These are phyloP conservation scores for Didymella arachidicola DNA, from an alignment of 2,329 filamentous ascomycete genomes.

Conservation along the genomic window DNA sequence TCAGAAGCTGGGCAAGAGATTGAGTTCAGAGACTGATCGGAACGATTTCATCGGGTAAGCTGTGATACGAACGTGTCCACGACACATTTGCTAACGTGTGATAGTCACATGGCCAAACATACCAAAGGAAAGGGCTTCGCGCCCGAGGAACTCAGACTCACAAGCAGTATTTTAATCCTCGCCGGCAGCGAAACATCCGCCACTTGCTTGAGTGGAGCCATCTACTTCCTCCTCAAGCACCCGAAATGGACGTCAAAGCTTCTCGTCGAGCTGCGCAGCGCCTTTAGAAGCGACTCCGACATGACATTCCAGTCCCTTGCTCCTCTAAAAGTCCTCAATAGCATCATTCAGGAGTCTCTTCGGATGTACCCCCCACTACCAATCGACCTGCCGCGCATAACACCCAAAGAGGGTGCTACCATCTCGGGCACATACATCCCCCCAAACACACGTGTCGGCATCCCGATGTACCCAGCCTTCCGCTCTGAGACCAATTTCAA, in stretches of 20 bases:
- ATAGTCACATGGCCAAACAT: background rate
- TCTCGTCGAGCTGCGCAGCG: constrained; percentile 30
- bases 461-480: constrained; percentile 42
- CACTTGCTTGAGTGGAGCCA: constrained; percentile 31
- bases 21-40: background rate
- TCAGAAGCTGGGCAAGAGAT: background rate
- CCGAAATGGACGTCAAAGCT: constrained; percentile 27
- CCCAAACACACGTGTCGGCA: constrained; percentile 29
- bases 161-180: constrained; percentile 28
- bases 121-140: background rate
- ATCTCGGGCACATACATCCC: constrained; percentile 41
- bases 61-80: background rate
- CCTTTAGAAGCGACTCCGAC: constrained; percentile 28
- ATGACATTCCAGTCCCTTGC: constrained; percentile 12
- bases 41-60: constrained; percentile 1
- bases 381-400: constrained; percentile 40
- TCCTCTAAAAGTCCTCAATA: constrained; percentile 49
- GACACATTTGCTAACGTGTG: background rate
- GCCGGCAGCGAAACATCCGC: constrained; percentile 43
- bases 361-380: constrained; percentile 56
- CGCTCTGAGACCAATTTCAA: constrained; percentile 40
- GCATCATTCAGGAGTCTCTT: constrained; percentile 55
- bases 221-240: constrained; percentile 36
- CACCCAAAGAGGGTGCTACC: constrained; percentile 22
- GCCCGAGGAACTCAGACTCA: background rate